Evolutionary conservation across 2,329 filamentous ascomycete genomes (phyloP).

Genomic region (Penicillium sp.): DNA sequence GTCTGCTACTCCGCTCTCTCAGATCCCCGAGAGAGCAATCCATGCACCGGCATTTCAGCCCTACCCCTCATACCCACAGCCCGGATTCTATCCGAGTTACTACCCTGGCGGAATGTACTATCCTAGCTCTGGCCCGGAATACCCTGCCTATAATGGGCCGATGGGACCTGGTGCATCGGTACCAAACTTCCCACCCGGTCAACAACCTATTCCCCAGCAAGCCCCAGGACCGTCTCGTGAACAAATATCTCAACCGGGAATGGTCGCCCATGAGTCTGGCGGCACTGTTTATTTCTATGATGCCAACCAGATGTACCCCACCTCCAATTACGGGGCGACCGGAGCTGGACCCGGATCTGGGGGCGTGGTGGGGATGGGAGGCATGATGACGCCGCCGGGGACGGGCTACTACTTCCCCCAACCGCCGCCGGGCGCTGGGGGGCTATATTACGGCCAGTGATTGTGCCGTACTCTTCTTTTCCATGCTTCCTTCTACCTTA

Average conservation of each 20-base stretch:
- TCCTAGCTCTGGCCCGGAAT: slow-evolving; percentile 48
- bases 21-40: slow-evolving; percentile 89
- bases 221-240: slow-evolving; percentile 35
- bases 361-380: slow-evolving; percentile 68
- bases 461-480: not conserved
- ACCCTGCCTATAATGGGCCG: slow-evolving; percentile 44
- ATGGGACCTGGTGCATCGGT: slow-evolving; percentile 51
- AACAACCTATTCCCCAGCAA: slow-evolving; percentile 45
- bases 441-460: slow-evolving; percentile 60
- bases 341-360: slow-evolving; percentile 49
- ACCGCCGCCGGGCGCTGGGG: slow-evolving; percentile 48
- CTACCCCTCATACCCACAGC: slow-evolving; percentile 58
- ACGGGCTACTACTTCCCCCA: slow-evolving; percentile 55
- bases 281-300: slow-evolving; percentile 97
- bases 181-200: slow-evolving; percentile 58
- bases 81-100: slow-evolving; percentile 61
- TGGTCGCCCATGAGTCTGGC: slow-evolving; percentile 82
- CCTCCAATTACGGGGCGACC: slow-evolving; percentile 51
- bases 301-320: slow-evolving; percentile 63
- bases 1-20: slow-evolving; percentile 79
- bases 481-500: slow-evolving; percentile 9
- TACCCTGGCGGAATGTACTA: slow-evolving; percentile 68
- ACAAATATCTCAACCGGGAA: slow-evolving; percentile 50
- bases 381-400: slow-evolving; percentile 70
- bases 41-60: slow-evolving; percentile 90